Base-by-base conservation (phyloP, 2,329 filamentous ascomycete genomes). In the Colletotrichum sp. region DNA sequence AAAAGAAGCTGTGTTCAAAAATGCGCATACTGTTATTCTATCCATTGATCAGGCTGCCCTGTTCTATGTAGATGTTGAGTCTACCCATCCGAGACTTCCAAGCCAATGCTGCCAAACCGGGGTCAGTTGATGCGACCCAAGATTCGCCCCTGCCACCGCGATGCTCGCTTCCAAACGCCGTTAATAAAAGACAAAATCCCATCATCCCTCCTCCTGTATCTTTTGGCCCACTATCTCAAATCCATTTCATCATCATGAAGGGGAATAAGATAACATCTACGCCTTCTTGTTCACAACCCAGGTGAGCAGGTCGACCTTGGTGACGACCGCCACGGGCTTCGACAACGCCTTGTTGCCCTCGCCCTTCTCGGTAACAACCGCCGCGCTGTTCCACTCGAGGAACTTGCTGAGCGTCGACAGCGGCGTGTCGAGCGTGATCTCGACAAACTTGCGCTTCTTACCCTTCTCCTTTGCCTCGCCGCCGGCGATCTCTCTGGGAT, bases 331-430 rank as follows among this genome's bases (percentile, higher is more conserved):
- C 66, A 97, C 89, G 2, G 98, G 96, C 88, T 95, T 98, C 62
- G 90, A 90, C 71, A 92, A 84, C 26, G 89, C 91, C 76, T 89
- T 86, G 71, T 88, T 86, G 73, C 90, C 90, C 55, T 86, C 86
- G 15, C 88, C 87, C 79, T 91, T 90, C 84, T 99, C 96, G 0
- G 96, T 99, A 5, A 99, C 95, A 65, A 99, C 93, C 0, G 97
- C 97, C 1, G 97, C 96, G 80, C 95, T 97, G 86, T 99, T 99
- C 96, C 97, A 99, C 87, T 99, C 96, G 79, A 99, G 95, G 87
- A 99, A 99, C 81, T 95, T 93, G 88, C 95, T 96, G 70, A 99
- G 89, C 60, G 94, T 93, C 63, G 91, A 92, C 52, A 99, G 89
- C 5, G 94, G 94, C 2, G 97, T 99, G 79, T 98, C 95, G 83